These are phyloP conservation scores for Alternaria viburni DNA, from an alignment of 2,329 filamentous ascomycete genomes.

Conservation along the genomic window DNA sequence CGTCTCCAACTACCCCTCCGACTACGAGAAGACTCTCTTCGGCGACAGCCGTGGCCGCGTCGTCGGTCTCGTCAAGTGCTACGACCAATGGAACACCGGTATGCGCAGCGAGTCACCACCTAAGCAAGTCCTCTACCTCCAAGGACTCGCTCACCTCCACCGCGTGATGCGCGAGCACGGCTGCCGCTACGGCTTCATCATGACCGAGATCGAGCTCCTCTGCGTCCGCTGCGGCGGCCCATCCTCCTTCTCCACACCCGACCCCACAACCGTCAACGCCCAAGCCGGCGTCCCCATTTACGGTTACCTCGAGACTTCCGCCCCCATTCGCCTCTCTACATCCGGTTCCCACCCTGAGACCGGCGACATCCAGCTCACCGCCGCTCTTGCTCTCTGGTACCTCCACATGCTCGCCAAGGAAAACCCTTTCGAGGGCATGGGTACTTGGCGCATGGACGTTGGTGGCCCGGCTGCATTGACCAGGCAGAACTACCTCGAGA, in stretches of 20 bases:
- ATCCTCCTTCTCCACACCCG: constrained; percentile 33
- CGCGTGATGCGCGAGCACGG: constrained; percentile 91
- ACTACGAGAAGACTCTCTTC: constrained; percentile 56
- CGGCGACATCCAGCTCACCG: constrained; percentile 64
- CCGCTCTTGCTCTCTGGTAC: constrained; percentile 77
- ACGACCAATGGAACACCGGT: constrained; percentile 92
- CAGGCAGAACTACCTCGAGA: constrained; percentile 70
- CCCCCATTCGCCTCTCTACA: constrained; percentile 62
- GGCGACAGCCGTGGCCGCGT: constrained; percentile 64
- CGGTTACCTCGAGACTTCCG: constrained; percentile 80
- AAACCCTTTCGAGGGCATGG: constrained; percentile 65
- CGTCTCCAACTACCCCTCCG: constrained; percentile 66
- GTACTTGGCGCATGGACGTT: constrained; percentile 71
- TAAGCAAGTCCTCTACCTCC: constrained; percentile 86
- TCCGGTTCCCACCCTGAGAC: constrained; percentile 41
- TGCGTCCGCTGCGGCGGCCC: constrained; percentile 78
- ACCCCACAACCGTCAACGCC: constrained; percentile 48
- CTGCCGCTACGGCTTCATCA: constrained; percentile 93
- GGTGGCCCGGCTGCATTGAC: constrained; percentile 77
- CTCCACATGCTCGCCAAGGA: constrained; percentile 74
- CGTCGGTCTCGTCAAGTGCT: constrained; percentile 87
- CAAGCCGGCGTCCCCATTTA: constrained; percentile 73
- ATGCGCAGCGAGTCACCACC: constrained; percentile 87
- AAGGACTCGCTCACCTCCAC: constrained; percentile 84
- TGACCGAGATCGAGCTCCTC: constrained; percentile 94